These are phyloP conservation scores for Carex kokanica DNA, from an alignment of 176 grass and related monocot genomes.

Conservation along the genomic window DNA sequence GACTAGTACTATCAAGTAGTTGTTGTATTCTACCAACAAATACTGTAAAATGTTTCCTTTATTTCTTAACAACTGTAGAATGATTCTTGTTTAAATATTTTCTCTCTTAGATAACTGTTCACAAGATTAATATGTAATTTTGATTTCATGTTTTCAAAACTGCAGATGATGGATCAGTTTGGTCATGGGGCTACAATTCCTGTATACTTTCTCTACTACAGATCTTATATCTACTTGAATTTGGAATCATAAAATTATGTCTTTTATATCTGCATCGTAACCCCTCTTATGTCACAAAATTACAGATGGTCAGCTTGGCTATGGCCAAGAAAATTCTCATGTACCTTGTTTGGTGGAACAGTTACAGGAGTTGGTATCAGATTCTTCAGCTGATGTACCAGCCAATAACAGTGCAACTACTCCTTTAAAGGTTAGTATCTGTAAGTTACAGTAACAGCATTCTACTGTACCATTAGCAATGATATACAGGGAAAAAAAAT, in stretches of 20 bases:
- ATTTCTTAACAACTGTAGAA: neutral
- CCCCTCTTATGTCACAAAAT: conserved; percentile 50
- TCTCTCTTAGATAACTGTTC: neutral
- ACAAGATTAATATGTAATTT: neutral
- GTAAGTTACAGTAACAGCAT: neutral
- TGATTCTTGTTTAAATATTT: neutral
- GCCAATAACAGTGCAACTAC: neutral
- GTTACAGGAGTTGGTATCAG: conserved; percentile 63
- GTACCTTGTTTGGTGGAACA: conserved; percentile 71
- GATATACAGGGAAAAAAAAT: conserved; percentile 1
- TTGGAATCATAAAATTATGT: neutral
- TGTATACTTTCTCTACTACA: conserved; percentile 66
- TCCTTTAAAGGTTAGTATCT: conserved; percentile 53
- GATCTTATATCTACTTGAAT: neutral
- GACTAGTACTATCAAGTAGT: neutral
- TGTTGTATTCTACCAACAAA: neutral
- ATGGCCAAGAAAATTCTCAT: conserved; percentile 60
- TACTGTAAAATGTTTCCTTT: neutral
- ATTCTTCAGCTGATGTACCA: conserved; percentile 39
- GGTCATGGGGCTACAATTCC: conserved; percentile 99
- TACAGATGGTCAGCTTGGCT: conserved; percentile 81
- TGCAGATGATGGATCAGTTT: conserved; percentile 92
- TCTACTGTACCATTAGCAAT: neutral
- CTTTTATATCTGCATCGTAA: neutral
- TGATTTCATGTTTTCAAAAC: conserved; percentile 20